Percentiles rank a stretch among this genome's conserved stretches.
phyloP scores from a whole-genome alignment of 495 filamentous ascomycete genomes.

The Penicillium desertorum region DNA sequence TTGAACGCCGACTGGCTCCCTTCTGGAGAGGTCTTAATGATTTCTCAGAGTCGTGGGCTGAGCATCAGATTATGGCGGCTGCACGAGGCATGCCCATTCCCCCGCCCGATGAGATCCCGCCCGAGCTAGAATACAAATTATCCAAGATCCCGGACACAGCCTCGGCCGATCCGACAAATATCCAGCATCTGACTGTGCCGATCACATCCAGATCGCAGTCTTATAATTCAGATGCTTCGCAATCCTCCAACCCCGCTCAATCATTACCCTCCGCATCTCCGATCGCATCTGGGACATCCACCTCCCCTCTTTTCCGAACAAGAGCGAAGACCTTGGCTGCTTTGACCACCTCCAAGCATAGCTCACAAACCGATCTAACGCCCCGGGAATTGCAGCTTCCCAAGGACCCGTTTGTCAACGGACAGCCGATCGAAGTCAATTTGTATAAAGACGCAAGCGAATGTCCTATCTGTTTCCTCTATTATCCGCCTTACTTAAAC shows the following conservation, averaged over 20 bases:
- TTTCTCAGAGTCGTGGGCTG: slow-evolving; percentile 84
- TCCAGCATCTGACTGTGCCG: slow-evolving; percentile 71
- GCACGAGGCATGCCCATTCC: slow-evolving; percentile 84
- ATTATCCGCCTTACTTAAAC: slow-evolving; percentile 95
- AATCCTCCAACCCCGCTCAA: slow-evolving; percentile 46
- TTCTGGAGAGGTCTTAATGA: slow-evolving; percentile 96
- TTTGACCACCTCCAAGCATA: slow-evolving; percentile 68
- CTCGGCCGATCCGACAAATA: slow-evolving; percentile 44
- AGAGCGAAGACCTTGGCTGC: slow-evolving; percentile 85
- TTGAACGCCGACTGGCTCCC: slow-evolving; percentile 87
- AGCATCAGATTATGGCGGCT: slow-evolving; percentile 88
- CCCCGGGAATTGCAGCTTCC: slow-evolving; percentile 79
- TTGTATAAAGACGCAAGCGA: slow-evolving; percentile 88
- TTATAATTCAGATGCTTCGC: slow-evolving; percentile 64
- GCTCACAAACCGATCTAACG: slow-evolving; percentile 64
- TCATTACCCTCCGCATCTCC: slow-evolving; percentile 53
- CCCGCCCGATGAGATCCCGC: slow-evolving; percentile 74
- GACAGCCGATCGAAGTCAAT: slow-evolving; percentile 85
- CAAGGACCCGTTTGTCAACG: slow-evolving; percentile 84
- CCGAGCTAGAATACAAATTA: slow-evolving; percentile 57
- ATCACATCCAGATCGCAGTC: slow-evolving; percentile 75
- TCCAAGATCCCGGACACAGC: slow-evolving; percentile 44
- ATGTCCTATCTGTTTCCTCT: slow-evolving; percentile 95
- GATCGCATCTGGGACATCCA: slow-evolving; percentile 58
- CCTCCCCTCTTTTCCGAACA: slow-evolving; percentile 62